Base-by-base conservation (phyloP, 2,329 filamentous ascomycete genomes). In the Botryotinia narcissicola region DNA sequence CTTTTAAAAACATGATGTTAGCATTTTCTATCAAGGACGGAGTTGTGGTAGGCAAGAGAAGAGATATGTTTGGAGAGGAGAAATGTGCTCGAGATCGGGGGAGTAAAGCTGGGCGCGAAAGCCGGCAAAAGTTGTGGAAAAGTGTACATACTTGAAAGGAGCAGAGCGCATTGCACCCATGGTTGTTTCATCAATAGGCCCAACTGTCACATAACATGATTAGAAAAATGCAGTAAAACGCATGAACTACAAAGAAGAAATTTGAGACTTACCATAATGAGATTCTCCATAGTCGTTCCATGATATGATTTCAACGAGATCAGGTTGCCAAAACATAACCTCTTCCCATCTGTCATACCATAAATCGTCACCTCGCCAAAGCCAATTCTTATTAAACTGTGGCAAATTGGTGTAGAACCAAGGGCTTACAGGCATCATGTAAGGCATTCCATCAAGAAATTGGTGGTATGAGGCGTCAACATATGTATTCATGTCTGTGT, bases 271-370 rank as follows among this genome's bases (percentile, higher is more conserved):
- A 66, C 86, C 85, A 76, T 87, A 86, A 77, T 87, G 85, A 1
- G 85, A 83, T 76, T 88, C 86, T 12, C 86, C 86, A 72, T 82
- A 87, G 73, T 88, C 86, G 73, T 87, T 87, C 85, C 78, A 83
- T 18, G 84, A 84, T 37, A 85, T 76, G 74, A 84, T 83, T 75
- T 77, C 82, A 16, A 87, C 82, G 35, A 84, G 84, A 40, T 84
- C 80, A 0, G 86, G 84, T n/a, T 80, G 75, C 12, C 84, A 72
- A 0, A 74, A 73, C 2, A 83, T 76, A 70, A 85, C 81, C 64
- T 84, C 78, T 70, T 83, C 80, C 84, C 84, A 85, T 29, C 84
- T 81, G 22, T 80, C 75, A 59, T 80, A 82, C 76, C 81, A 83
- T 8, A 83, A 79, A 22, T 81, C 75, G 73, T 84, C 82, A 61